Conservation (phyloP, 192 early-diverging fungal genomes). For the Chytriomyces hyalinus region DNA sequence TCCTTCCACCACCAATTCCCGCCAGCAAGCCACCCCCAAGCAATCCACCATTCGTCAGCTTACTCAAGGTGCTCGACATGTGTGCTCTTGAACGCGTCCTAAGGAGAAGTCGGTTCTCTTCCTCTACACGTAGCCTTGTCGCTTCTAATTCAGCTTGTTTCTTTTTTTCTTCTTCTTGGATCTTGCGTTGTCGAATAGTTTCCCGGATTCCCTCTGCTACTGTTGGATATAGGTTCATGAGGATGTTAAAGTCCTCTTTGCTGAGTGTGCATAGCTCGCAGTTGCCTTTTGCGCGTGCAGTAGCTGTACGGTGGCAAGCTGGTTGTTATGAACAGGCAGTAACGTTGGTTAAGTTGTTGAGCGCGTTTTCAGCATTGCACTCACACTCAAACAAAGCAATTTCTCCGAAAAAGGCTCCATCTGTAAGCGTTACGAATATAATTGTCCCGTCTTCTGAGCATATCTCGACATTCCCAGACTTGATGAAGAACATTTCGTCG, state of each 20-base stretch:
- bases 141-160: constrained; percentile 22
- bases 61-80: too few species aligned
- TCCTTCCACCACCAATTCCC: too few species aligned
- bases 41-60: too few species aligned
- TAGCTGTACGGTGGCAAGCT: constrained; percentile 43
- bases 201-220: constrained; percentile 40
- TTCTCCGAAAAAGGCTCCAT: constrained; percentile 38
- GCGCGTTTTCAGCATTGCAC: background rate
- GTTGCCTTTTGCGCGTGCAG: constrained; percentile 38
- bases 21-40: too few species aligned
- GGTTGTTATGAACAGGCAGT: background rate
- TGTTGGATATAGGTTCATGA: constrained; percentile 35
- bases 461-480: constrained; percentile 40
- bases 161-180: constrained; percentile 35
- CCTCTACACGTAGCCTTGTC: background rate
- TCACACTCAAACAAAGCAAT: constrained; percentile 44
- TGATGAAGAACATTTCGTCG: constrained; percentile 47
- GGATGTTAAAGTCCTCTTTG: constrained; percentile 39
- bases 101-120: constrained; percentile 7
- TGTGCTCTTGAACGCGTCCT: too few species aligned
- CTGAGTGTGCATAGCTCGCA: constrained; percentile 44
- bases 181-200: constrained; percentile 37
- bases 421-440: constrained; percentile 29
- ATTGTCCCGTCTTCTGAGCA: constrained; percentile 33
- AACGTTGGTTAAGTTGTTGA: background rate